Base-by-base conservation (phyloP, 129 eudicot species). In the Erigeron canadensis region DNA sequence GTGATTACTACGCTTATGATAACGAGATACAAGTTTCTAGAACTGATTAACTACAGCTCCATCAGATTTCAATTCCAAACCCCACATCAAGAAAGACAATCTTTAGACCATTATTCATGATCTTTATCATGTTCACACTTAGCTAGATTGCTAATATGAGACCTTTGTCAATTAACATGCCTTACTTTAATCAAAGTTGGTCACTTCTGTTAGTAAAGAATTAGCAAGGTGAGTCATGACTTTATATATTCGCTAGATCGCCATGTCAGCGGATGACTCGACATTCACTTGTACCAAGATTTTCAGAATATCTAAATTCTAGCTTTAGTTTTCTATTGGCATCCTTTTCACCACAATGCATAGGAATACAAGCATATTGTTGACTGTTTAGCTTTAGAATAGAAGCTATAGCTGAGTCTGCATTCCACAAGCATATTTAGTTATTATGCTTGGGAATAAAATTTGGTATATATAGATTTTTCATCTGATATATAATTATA, bases 401-500 rank as follows among this genome's bases (percentile, higher is more conserved):
- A 77, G 70, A 77, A 77, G 76, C 40, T 69, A n/a, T n/a, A 75
- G 84, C 80, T 82, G 90, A 89, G 80, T 80, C 78, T 80, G 85
- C 75, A 84, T 80, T 82, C 90, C 96, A 89, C 84, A 80, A 75
- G 76, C 81, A 76, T 72, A 68, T 76, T 23, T 68, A 71, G 77
- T 67, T 80, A 80, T 65, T 73, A 58, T 75, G 66, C 80, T 76
- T 66, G 69, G 16, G 57, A 76, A 67, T 59, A 59, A 37, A 65
- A 41, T 63, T 11, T 63, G 48, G 16, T 37, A 38, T 37, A 9
- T 58, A 15, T 62, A 4, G 21, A 28, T 50, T 22, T 57, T 19
- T 22, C 44, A 13, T 75, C 45, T 57, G 38, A 43, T 67, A 28
- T 56, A 67, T 15, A 55, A 44, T 59, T n/a, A 40, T 34, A 67